Evolutionary conservation across 805 yeast genomes (phyloP).

Genomic region (Starmerella potacharoeniae): DNA sequence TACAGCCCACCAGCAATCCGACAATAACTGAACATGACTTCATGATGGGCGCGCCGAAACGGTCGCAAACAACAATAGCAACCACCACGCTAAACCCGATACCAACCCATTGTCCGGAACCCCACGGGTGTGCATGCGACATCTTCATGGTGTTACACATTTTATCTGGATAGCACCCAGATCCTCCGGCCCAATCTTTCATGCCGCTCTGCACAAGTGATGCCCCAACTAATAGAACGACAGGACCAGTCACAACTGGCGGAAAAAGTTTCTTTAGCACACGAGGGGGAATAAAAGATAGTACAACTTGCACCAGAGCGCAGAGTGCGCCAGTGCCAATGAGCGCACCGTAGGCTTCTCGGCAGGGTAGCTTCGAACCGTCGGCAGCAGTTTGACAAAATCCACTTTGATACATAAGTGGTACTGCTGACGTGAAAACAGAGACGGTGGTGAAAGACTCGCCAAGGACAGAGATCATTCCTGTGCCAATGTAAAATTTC

Average conservation of each 20-base stretch:
- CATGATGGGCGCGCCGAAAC: slow-evolving; percentile 90
- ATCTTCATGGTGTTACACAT: slow-evolving; percentile 38
- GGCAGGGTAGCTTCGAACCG: slow-evolving; percentile 66
- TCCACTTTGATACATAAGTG: slow-evolving; percentile 67
- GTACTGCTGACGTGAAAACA: slow-evolving; percentile 64
- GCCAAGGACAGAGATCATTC: slow-evolving; percentile 80
- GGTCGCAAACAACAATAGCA: slow-evolving; percentile 63
- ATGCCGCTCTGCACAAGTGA: slow-evolving; percentile 60
- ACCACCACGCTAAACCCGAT: slow-evolving; percentile 73
- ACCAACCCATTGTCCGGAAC: slow-evolving; percentile 80
- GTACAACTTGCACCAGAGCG: slow-evolving; percentile 56
- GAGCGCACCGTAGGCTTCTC: slow-evolving; percentile 81
- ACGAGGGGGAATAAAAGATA: slow-evolving; percentile 70
- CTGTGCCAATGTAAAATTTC: slow-evolving; percentile 73
- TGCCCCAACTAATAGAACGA: slow-evolving; percentile 73
- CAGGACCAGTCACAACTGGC: slow-evolving; percentile 87
- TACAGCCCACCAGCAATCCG: slow-evolving; percentile 78
- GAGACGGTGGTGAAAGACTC: slow-evolving; percentile 82
- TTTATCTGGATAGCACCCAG: slow-evolving; percentile 34
- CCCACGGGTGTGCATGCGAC: slow-evolving; percentile 59
- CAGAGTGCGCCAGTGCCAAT: slow-evolving; percentile 69
- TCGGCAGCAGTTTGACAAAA: slow-evolving; percentile 50
- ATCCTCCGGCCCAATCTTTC: slow-evolving; percentile 80
- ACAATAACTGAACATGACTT: slow-evolving; percentile 84
- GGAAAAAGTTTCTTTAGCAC: slow-evolving; percentile 67